Conservation (phyloP, 192 early-diverging fungal species). For the Backusella liffmaniae region DNA sequence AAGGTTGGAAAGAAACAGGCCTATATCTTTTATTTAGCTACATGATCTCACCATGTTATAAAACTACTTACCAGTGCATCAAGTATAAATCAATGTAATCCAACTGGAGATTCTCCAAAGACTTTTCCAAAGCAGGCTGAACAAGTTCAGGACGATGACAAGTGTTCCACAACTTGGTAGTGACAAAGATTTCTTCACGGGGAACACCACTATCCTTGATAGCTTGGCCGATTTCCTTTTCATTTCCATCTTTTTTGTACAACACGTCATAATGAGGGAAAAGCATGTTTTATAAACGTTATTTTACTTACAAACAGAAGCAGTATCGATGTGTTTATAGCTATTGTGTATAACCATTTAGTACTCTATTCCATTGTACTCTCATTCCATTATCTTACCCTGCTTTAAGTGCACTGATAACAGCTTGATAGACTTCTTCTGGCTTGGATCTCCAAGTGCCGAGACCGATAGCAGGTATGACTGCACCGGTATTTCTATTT, state of each 20-base stretch:
- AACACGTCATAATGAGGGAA: background rate
- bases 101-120: slow-evolving; percentile 67
- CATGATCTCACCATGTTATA: too few relatives aligned
- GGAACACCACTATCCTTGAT: slow-evolving; percentile 58
- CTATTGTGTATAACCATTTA: slow-evolving; percentile 34
- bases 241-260: slow-evolving; percentile 56
- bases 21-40: background rate
- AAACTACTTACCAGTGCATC: slow-evolving; percentile 34
- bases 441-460: slow-evolving; percentile 58
- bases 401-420: slow-evolving; percentile 62
- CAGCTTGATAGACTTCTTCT: slow-evolving; percentile 58
- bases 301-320: slow-evolving; percentile 27
- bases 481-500: slow-evolving; percentile 56
- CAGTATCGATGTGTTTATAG: slow-evolving; percentile 32
- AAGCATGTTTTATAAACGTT: background rate
- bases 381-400: slow-evolving; percentile 37
- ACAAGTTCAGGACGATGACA: slow-evolving; percentile 62
- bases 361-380: background rate
- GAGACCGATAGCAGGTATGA: slow-evolving; percentile 54
- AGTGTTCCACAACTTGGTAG: slow-evolving; percentile 65
- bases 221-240: slow-evolving; percentile 74
- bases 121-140: slow-evolving; percentile 54
- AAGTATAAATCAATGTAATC: slow-evolving; percentile 84
- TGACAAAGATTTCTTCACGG: slow-evolving; percentile 75
- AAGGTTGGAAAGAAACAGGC: slow-evolving; percentile 27